Evolutionary conservation across 2,329 filamentous ascomycete genomes (phyloP), one percentile per base, ranked within the genome.

Genomic region (Fusarium praegraminearum): DNA sequence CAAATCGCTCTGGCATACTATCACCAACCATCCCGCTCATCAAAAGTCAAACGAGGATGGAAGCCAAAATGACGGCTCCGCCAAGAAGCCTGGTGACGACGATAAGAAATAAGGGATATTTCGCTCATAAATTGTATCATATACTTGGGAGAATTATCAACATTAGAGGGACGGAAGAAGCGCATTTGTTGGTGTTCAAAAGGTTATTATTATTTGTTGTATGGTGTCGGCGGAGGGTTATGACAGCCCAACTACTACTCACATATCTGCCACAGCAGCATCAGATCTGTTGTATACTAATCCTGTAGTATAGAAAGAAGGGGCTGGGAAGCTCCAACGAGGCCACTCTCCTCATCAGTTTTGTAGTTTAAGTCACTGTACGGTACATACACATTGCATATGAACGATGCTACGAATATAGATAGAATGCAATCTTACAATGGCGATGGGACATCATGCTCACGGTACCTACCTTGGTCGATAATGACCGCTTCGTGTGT

Each of bases 1-100:
- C 65, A 98, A 96, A 83, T 93, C 91, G 43, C 90, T 97, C 70
- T 98, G 95, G 95, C 93, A 98, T 78, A 94, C 90, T 70, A 81
- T 98, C 57, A 97, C 92, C n/a, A 93, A 93, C 74, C 89, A 96
- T 74, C 84, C 86, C 1, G 84, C 83, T 8, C 86, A 89, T 69
- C 81, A 84, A 63, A 80, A 82, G 62, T 32, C 73, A 57, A 51
- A 70, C 67, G 50, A 69, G 26, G 62, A 67, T 53, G 61, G 72
- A 43, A 75, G 46, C 15, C 47, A 65, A 40, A 70, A 70, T 32
- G 65, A 73, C 16, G 69, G 74, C 43, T 69, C 72, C 28, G 66
- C 72, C 24, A 74, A 72, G 26, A 75, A 76, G 32, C 49, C 72
- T 15, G 70, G 75, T 20, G 75, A 79, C 44, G 67, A 79, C 72